A percentile compares a stretch with the other conserved stretches of the same genome.
These are phyloP conservation scores for Aspergillus affinis DNA, from an alignment of 495 filamentous ascomycete genomes.

Conservation along the genomic window DNA sequence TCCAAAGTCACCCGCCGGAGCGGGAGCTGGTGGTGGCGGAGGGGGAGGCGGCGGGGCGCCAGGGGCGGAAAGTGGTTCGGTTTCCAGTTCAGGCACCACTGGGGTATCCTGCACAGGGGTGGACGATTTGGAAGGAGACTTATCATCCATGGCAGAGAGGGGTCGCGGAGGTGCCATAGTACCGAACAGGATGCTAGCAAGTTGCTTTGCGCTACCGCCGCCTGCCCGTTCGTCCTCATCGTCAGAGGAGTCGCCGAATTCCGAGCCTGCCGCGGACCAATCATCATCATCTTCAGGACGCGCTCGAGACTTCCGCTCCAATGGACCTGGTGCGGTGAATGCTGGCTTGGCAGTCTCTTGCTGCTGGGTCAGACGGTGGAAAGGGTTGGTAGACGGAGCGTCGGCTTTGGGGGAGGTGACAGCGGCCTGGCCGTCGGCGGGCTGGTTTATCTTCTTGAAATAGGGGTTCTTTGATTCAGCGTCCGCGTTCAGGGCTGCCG, in stretches of 20 bases:
- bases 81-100: conserved; percentile 12
- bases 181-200: conserved; percentile 92
- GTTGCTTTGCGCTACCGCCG: conserved; percentile 80
- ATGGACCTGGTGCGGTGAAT: conserved; percentile 37
- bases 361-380: conserved; percentile 79
- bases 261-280: conserved; percentile 82
- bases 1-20: conserved; percentile 24
- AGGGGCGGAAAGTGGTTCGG: conserved; percentile 15
- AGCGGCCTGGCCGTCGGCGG: conserved; percentile 23
- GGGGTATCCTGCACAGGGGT: conserved; percentile 40
- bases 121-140: conserved; percentile 45
- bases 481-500: conserved; percentile 28
- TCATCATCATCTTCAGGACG: conserved; percentile 79
- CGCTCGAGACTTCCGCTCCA: conserved; percentile 51
- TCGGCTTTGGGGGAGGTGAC: conserved; percentile 41
- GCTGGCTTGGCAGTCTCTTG: conserved; percentile 37
- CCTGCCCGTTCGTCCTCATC: conserved; percentile 72
- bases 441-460: conserved; percentile 65
- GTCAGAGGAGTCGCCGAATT: conserved; percentile 68
- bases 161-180: conserved; percentile 96
- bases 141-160: conserved; percentile 76
- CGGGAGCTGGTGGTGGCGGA: conserved; percentile 35
- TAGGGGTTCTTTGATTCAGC: conserved; percentile 67
- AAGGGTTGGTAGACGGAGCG: conserved; percentile 83
- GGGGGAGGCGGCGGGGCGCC: conserved; percentile 27